Conservation (phyloP, 768 basidiomycete species). For the Gelatoporia subvermispora region DNA sequence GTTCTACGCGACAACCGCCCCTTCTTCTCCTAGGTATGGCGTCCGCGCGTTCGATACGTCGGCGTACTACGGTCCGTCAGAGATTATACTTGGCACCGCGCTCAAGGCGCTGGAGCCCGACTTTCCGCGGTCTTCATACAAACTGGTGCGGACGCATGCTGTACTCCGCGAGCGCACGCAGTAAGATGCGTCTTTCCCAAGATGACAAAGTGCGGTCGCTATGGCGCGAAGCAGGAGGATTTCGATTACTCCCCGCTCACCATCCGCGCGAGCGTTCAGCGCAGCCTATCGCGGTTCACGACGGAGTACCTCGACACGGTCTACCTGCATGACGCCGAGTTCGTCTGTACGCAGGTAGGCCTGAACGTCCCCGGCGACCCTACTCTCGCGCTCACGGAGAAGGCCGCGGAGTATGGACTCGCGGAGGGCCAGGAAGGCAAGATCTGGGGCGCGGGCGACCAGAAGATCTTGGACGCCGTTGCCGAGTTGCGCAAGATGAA, state of each 20-base stretch:
- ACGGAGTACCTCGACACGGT: slow-evolving; percentile 78
- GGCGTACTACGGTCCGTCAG: slow-evolving; percentile 76
- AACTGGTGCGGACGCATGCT: slow-evolving; percentile 44
- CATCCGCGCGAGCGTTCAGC: slow-evolving; percentile 61
- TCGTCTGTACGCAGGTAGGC: slow-evolving; percentile 49
- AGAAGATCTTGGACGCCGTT: slow-evolving; percentile 63
- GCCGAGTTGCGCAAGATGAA: slow-evolving; percentile 63
- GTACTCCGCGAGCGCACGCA: not conserved
- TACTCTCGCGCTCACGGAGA: slow-evolving; percentile 44
- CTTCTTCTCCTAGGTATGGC: slow-evolving; percentile 60
- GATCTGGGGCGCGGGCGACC: slow-evolving; percentile 66
- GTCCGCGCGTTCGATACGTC: slow-evolving; percentile 80
- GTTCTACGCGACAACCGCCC: not conserved
- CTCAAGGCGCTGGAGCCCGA: slow-evolving; percentile 54
- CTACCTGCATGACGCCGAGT: slow-evolving; percentile 84
- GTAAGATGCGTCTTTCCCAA: slow-evolving; percentile 21
- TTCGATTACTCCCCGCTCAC: slow-evolving; percentile 74
- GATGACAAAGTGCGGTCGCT: slow-evolving; percentile 88
- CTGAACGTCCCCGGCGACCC: slow-evolving; percentile 54
- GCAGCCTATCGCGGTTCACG: slow-evolving; percentile 63
- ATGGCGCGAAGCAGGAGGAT: slow-evolving; percentile 41
- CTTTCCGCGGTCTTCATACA: slow-evolving; percentile 76
- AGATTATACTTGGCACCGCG: slow-evolving; percentile 67
- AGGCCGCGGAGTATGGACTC: slow-evolving; percentile 63
- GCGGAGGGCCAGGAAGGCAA: slow-evolving; percentile 49